Percentiles rank a stretch among this genome's conserved stretches.
These are phyloP conservation scores for Plasmopara viticola DNA, from an alignment of 352 stramenopile genomes.

Conservation along the genomic window DNA sequence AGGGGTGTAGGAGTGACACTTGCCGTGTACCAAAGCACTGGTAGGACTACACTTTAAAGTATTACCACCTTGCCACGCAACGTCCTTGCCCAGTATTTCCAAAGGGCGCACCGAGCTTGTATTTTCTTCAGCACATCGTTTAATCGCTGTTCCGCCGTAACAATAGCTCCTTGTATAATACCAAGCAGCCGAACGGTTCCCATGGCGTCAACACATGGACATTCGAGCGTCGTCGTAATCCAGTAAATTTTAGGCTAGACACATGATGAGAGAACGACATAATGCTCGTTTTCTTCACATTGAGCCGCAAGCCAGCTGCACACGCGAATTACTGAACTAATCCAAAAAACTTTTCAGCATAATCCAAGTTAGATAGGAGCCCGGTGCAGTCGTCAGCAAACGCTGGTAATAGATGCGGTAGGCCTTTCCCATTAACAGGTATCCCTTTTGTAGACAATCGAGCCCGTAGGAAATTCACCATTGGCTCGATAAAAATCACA, in stretches of 20 bases:
- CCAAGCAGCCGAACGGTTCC: neutral
- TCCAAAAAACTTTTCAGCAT: conserved; percentile 4
- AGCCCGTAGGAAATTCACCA: conserved; percentile 11
- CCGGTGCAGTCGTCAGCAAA: conserved; percentile 14
- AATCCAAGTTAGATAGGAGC: neutral
- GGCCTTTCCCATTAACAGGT: neutral
- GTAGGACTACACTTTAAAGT: neutral
- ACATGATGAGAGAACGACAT: too few species aligned
- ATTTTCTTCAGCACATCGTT: neutral
- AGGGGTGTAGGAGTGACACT: neutral
- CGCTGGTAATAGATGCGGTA: neutral
- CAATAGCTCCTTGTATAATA: neutral
- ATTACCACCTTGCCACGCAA: neutral
- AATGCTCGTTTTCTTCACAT: neutral
- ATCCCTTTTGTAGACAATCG: neutral
- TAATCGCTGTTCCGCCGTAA: neutral
- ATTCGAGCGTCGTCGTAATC: too few species aligned
- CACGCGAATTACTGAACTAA: neutral
- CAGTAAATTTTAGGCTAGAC: neutral
- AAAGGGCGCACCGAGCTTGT: neutral
- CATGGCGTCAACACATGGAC: too few species aligned
- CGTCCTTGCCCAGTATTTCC: neutral
- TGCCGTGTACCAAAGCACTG: neutral
- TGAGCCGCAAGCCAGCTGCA: neutral
- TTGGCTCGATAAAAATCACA: conserved; percentile 12